Percentiles rank a stretch among this genome's conserved stretches.
Conservation (phyloP, 352 stramenopile genomes). For the Halophytophthora polymorphica region DNA sequence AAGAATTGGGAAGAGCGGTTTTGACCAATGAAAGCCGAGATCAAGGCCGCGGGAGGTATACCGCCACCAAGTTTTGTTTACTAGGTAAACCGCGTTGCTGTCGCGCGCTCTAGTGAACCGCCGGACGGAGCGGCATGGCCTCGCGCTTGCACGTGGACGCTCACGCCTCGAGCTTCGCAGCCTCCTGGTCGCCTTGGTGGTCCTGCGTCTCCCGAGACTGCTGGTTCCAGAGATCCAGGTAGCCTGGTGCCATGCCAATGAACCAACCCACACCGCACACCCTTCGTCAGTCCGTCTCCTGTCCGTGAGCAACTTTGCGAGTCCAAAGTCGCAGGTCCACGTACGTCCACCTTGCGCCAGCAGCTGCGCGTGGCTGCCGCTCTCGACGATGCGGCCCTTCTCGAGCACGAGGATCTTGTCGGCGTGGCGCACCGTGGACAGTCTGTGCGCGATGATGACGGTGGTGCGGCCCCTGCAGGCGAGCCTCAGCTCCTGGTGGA, state of each 20-base stretch:
- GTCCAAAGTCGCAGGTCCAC: conserved; percentile 1
- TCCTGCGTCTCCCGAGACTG: conserved; percentile 30
- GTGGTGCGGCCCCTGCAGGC: conserved; percentile 59
- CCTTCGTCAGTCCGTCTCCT: too few species aligned
- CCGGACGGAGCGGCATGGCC: too few species aligned
- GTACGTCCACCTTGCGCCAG: conserved; percentile 40
- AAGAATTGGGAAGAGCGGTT: too few species aligned
- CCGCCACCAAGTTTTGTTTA: too few species aligned
- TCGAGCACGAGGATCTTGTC: conserved; percentile 68
- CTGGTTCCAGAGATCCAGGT: conserved; percentile 38
- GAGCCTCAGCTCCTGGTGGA: conserved; percentile 56
- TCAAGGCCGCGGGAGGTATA: too few species aligned
- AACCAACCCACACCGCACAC: too few species aligned
- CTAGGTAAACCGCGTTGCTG: too few species aligned
- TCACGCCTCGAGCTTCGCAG: neutral
- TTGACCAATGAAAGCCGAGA: too few species aligned
- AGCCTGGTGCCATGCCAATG: conserved; percentile 30
- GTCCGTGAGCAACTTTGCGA: too few species aligned
- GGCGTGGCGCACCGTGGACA: conserved; percentile 76
- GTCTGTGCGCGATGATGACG: conserved; percentile 75
- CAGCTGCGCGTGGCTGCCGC: conserved; percentile 40
- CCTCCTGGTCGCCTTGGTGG: neutral
- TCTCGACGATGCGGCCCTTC: conserved; percentile 51
- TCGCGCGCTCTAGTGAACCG: too few species aligned
- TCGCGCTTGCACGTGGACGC: too few species aligned